Base-by-base conservation (phyloP, 1,284 basidiomycete genomes). In the Trichosporon sp. region DNA sequence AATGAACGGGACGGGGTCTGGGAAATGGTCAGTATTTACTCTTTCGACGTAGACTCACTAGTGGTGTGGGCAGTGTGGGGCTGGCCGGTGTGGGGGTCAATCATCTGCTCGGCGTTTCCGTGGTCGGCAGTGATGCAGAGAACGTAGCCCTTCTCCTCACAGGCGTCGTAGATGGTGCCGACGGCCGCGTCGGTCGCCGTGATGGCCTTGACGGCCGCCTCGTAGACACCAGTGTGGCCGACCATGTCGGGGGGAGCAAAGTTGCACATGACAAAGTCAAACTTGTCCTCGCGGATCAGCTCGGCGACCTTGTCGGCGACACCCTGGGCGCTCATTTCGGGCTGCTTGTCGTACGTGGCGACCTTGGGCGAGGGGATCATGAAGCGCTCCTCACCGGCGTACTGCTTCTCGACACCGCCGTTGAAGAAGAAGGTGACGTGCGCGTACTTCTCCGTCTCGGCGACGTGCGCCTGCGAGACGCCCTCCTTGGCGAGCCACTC, bases 341-440 rank as follows among this genome's bases (percentile, higher is more conserved):
- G 92, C 69, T 90, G 83, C 73, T 89, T 85, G 81, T 94, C 91
- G 80, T 95, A 95, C 8, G 90, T 92, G 6, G 92, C 87, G 33
- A 92, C 90, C 75, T 91, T 93, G 52, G 92, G 92, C 19, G 90
- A 93, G 2, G 90, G 86, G 65, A 95, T 87, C 89, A 95, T 88
- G 76, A 87, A 83, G n/a, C 92, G 84, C 71, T 90, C 87, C 78
- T 94, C 92, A n/a, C 83, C 80, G 16, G 86, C 83, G 79, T 90
- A 95, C 73, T 94, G 89, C 78, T 92, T 91, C 83, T 95, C 92
- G 46, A 92, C 87, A 65, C 92, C 92, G 27, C 92, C 92, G 80
- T 95, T 95, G 85, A 95, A 95, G 86, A 95, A 95, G 84, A 95
- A 95, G 0, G 92, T 95, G 66, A 95, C 90, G 76, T 95, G 92